Percentiles rank a stretch among this genome's conserved stretches.
These are phyloP conservation scores for Craspedostauros australis DNA, from an alignment of 108 stramenopile species.

Conservation along the genomic window DNA sequence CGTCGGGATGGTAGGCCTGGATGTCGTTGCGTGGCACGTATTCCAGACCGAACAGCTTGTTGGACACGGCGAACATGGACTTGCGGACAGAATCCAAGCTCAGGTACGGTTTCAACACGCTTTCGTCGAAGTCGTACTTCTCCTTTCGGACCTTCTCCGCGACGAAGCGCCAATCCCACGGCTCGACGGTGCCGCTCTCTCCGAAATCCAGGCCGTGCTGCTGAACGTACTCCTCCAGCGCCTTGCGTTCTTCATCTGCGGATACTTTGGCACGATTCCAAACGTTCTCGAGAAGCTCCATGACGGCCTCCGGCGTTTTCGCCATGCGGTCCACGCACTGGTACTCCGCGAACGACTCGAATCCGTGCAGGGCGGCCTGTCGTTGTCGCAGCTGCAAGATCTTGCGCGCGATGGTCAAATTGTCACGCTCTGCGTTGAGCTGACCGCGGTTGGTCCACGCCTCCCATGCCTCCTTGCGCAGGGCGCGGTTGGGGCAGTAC, in stretches of 20 bases:
- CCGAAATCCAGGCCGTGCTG: constrained; percentile 40
- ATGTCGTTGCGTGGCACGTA: constrained; percentile 52
- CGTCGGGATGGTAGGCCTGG: constrained; percentile 61
- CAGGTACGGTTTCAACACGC: constrained; percentile 64
- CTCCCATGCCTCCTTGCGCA: constrained; percentile 52
- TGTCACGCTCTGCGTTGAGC: constrained; percentile 47
- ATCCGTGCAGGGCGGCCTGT: constrained; percentile 49
- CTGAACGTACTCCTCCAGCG: constrained; percentile 53
- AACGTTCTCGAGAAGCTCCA: constrained; percentile 57
- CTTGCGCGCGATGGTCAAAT: constrained; percentile 45
- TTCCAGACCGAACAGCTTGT: constrained; percentile 63
- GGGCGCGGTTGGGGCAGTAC: constrained; percentile 43
- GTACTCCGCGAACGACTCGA: constrained; percentile 55
- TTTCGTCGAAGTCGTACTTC: constrained; percentile 70
- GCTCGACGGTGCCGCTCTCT: constrained; percentile 57
- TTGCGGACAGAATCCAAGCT: constrained; percentile 51
- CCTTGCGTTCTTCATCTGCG: constrained; percentile 55
- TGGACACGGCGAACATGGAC: constrained; percentile 64
- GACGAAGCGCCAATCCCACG: constrained; percentile 80
- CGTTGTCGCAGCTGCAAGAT: constrained; percentile 56
- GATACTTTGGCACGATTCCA: constrained; percentile 67
- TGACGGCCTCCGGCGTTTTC: constrained; percentile 60
- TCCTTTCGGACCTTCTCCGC: constrained; percentile 63
- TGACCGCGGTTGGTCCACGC: constrained; percentile 64
- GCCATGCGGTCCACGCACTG: constrained; percentile 75